Base-by-base conservation (phyloP, 2,329 filamentous ascomycete species). In the Fusarium annulatum region DNA sequence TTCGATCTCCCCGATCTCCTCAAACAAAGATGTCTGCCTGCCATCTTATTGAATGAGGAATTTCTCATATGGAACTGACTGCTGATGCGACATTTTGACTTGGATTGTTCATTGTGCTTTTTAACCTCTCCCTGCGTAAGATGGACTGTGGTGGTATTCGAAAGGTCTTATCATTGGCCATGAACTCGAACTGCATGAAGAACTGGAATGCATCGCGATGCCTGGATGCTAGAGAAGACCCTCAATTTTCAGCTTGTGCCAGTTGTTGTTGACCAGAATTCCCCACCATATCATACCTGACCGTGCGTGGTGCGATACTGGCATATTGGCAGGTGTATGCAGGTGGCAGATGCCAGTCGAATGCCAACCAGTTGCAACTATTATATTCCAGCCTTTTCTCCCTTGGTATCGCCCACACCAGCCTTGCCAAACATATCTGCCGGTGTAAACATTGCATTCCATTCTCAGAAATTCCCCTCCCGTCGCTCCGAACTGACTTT, bases 391-490 rank as follows among this genome's bases (percentile, higher is more conserved):
- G 63, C 62, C 55, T 72, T 64, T 51, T 62, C 73, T 77, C 71
- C 76, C 73, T 74, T 75, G 51, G 33, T 18, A 63, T 41, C 56
- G 30, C 21, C 39, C 28, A 45, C 46, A 63, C 72, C 77, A 79
- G 71, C 77, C 75, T 73, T 74, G 51, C 71, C 56, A 71, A 76
- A 74, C 68, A 72, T 68, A 59, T 72, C 75, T 61, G 55, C 69
- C 71, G 58, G 68, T 67, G 74, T 77, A 77, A 78, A 78, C 71
- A 80, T 79, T 79, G 74, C 79, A 80, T 80, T 80, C 77, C 78
- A 69, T 56, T 48, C 49, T 64, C 61, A 45, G 64, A 55, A 64
- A 57, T 34, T 46, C 46, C 42, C 49, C 57, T 60, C 53, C 52
- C 41, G 57, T 61, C 57, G 38, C 65, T 48, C 68, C 62, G 56